A percentile compares a stretch with the other conserved stretches of the same genome.
phyloP scores from a whole-genome alignment of 2,329 filamentous ascomycete species.

The Westerdykella sp. region DNA sequence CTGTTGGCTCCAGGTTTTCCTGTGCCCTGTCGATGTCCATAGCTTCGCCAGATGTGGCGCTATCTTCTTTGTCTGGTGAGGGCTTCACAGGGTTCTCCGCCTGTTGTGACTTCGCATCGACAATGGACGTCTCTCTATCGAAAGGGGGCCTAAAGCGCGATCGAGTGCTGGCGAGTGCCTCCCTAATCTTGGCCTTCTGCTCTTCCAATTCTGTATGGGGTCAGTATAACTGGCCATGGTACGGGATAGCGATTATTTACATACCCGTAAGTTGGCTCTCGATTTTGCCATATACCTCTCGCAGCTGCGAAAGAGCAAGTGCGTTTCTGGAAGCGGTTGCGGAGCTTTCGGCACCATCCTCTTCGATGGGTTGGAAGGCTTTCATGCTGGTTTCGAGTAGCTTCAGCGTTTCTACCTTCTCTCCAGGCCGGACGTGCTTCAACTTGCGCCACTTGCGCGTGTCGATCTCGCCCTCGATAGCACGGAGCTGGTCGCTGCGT shows the following conservation, averaged over 20 bases:
- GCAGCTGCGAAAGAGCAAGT: conserved; percentile 20
- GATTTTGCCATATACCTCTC: conserved; percentile 25
- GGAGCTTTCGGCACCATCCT: conserved; percentile 1
- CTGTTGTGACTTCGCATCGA: too few species aligned
- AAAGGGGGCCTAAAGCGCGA: conserved; percentile 43
- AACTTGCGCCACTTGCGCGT: conserved; percentile 31
- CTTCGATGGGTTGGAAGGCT: conserved; percentile 22
- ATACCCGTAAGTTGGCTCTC: conserved; percentile 28
- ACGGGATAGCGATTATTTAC: background rate
- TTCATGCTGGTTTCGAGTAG: conserved; percentile 37
- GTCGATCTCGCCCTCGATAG: conserved; percentile 32
- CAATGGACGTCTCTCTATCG: conserved; percentile 21
- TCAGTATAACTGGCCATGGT: conserved; percentile 7
- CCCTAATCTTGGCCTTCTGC: conserved; percentile 37
- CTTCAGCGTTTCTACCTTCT: conserved; percentile 31
- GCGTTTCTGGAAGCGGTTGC: conserved; percentile 15
- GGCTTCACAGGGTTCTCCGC: too few species aligned
- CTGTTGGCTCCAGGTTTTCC: too few species aligned
- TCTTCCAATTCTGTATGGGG: conserved; percentile 37
- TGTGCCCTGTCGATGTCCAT: too few species aligned
- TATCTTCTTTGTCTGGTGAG: too few species aligned
- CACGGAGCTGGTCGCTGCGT: conserved; percentile 22
- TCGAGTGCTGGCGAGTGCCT: conserved; percentile 41
- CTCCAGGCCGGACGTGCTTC: conserved; percentile 17
- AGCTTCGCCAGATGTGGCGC: too few species aligned